A percentile compares a stretch with the other conserved stretches of the same genome.
phyloP scores from a whole-genome alignment of 2,329 filamentous ascomycete species.

The Penicillium sp. region DNA sequence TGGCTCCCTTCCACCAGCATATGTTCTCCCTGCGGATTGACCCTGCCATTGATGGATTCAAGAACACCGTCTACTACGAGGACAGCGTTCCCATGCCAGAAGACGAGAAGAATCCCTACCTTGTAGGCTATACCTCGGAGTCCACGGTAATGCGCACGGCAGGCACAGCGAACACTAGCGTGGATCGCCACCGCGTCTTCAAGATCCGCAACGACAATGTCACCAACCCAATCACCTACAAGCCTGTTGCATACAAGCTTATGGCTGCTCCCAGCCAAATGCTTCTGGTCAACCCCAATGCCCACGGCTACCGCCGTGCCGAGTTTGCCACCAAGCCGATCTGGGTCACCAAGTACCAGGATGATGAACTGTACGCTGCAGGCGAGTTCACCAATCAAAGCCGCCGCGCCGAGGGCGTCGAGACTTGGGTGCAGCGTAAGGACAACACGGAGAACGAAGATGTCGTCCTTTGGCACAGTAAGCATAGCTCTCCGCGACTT shows the following conservation, averaged over 20 bases:
- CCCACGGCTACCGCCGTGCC: slow-evolving; percentile 50
- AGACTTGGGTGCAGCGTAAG: slow-evolving; percentile 50
- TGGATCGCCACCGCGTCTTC: slow-evolving; percentile 53
- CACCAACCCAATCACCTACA: slow-evolving; percentile 54
- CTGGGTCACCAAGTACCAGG: slow-evolving; percentile 55
- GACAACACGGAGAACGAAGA: slow-evolving; percentile 50
- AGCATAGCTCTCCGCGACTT: slow-evolving; percentile 34
- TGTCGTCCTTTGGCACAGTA: slow-evolving; percentile 41
- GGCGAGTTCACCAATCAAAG: slow-evolving; percentile 59
- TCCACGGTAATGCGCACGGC: slow-evolving; percentile 50
- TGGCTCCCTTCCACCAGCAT: slow-evolving; percentile 72
- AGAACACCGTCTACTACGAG: slow-evolving; percentile 56
- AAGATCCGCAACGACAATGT: slow-evolving; percentile 57
- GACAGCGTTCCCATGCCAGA: slow-evolving; percentile 62
- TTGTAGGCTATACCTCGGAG: slow-evolving; percentile 50
- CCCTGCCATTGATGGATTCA: slow-evolving; percentile 59
- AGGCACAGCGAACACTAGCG: slow-evolving; percentile 49
- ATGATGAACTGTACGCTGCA: slow-evolving; percentile 53
- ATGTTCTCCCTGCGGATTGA: slow-evolving; percentile 68
- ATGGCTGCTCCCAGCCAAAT: slow-evolving; percentile 57
- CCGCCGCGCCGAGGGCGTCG: slow-evolving; percentile 53
- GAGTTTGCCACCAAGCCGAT: slow-evolving; percentile 57
- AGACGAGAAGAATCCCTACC: slow-evolving; percentile 50
- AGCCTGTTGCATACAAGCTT: slow-evolving; percentile 57
- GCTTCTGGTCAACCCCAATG: slow-evolving; percentile 51